Evolutionary conservation across 2,329 filamentous ascomycete genomes (phyloP).

Genomic region (Xylariaceae sp.): DNA sequence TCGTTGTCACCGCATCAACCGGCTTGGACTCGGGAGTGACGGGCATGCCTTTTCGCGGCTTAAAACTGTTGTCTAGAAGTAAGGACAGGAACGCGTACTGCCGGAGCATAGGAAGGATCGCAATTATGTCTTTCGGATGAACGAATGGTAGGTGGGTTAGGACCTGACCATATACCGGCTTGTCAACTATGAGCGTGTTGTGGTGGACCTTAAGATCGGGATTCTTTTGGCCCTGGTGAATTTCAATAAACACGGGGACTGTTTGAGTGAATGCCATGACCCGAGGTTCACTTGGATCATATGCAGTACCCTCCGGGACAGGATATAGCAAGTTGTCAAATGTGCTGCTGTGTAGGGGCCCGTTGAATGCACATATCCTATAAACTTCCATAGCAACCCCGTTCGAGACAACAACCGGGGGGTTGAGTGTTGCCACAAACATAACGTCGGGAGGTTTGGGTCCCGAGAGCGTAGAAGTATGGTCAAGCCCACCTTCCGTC

Average conservation of each 20-base stretch:
- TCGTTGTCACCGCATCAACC: constrained; percentile 16
- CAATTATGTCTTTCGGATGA: constrained; percentile 70
- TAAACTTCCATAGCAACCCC: constrained; percentile 58
- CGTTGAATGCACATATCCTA: constrained; percentile 46
- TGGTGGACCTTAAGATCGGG: constrained; percentile 38
- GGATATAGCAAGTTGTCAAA: constrained; percentile 57
- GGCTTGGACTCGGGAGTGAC: constrained; percentile 19
- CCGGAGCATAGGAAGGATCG: constrained; percentile 65
- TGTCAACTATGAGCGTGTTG: constrained; percentile 64
- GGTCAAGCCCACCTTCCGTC: constrained; percentile 48
- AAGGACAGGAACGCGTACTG: constrained; percentile 69
- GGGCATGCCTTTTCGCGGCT: constrained; percentile 29
- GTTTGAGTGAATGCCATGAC: constrained; percentile 46
- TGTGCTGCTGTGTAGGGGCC: constrained; percentile 40
- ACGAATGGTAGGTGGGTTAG: constrained; percentile 67
- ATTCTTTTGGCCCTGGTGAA: constrained; percentile 25
- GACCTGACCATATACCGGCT: constrained; percentile 63
- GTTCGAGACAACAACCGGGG: constrained; percentile 65
- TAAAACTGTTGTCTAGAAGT: constrained; percentile 59
- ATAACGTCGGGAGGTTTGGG: constrained; percentile 62
- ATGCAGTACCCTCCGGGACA: constrained; percentile 40
- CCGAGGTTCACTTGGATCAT: constrained; percentile 54
- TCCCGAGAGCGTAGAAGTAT: constrained; percentile 36
- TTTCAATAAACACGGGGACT: constrained; percentile 38
- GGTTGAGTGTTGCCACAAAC: constrained; percentile 70